Evolutionary conservation across 495 filamentous ascomycete species (phyloP).

Genomic region (Sabuloglossum arenarium): DNA sequence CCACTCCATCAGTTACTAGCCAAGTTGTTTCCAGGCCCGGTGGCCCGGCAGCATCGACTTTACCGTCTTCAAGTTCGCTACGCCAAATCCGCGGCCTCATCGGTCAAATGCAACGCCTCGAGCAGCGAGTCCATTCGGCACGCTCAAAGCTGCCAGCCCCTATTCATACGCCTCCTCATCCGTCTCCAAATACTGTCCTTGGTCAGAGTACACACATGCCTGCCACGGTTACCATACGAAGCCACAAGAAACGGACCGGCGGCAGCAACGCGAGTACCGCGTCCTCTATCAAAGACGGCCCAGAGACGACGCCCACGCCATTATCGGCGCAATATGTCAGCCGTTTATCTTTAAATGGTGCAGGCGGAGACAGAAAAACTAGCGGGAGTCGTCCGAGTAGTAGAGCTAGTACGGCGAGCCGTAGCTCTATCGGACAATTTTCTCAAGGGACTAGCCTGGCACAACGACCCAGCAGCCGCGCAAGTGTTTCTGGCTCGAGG

Average conservation of each 20-base stretch:
- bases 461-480: slow-evolving; percentile 41
- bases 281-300: slow-evolving; percentile 23
- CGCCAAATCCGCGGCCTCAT: slow-evolving; percentile 83
- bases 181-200: slow-evolving; percentile 27
- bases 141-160: slow-evolving; percentile 78
- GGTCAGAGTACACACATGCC: slow-evolving; percentile 38
- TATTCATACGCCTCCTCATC: slow-evolving; percentile 56
- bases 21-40: slow-evolving; percentile 21
- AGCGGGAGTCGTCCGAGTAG: slow-evolving; percentile 34
- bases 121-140: slow-evolving; percentile 82
- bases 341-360: slow-evolving; percentile 4
- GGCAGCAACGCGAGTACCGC: slow-evolving; percentile 41
- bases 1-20: slow-evolving; percentile 21
- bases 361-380: background rate
- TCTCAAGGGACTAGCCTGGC: background rate
- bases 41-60: slow-evolving; percentile 13
- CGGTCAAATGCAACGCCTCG: slow-evolving; percentile 89
- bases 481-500: slow-evolving; percentile 41
- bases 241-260: slow-evolving; percentile 41
- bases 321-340: slow-evolving; percentile 3
- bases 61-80: slow-evolving; percentile 70
- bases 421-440: slow-evolving; percentile 19
- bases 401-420: slow-evolving; percentile 31
- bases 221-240: slow-evolving; percentile 54
- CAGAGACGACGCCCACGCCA: slow-evolving; percentile 24